Percentiles rank a stretch among this genome's conserved stretches.
phyloP scores from a whole-genome alignment of 441 rosid genomes.

The Pelargonium myrrhifolium region DNA sequence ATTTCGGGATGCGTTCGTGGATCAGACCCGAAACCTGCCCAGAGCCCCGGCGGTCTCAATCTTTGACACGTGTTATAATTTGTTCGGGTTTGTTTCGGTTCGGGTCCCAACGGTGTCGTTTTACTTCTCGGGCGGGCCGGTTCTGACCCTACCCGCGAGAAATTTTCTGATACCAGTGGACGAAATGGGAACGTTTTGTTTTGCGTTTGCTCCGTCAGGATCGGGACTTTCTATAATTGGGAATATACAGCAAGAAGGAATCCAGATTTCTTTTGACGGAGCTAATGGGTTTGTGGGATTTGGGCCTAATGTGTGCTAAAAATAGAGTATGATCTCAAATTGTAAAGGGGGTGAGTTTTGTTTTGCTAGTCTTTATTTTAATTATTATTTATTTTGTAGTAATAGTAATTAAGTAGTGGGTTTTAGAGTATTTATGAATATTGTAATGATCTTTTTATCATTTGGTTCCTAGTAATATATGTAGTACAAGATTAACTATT shows the following conservation, averaged over 20 bases:
- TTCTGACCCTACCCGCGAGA: constrained; percentile 72
- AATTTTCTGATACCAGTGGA: constrained; percentile 89
- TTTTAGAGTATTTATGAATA: not conserved
- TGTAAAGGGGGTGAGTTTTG: not conserved
- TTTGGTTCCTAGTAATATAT: not conserved
- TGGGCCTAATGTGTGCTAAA: constrained; percentile 79
- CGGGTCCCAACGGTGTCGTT: constrained; percentile 89
- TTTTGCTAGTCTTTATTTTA: constrained; percentile 30
- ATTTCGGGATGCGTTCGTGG: constrained; percentile 58
- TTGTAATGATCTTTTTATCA: not conserved
- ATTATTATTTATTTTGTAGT: too few relatives aligned
- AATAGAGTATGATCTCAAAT: constrained; percentile 8
- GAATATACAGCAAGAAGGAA: constrained; percentile 93
- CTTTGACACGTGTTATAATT: constrained; percentile 82
- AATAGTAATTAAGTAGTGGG: too few relatives aligned
- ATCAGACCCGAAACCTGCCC: constrained; percentile 63
- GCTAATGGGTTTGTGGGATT: constrained; percentile 90
- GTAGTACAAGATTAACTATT: not conserved
- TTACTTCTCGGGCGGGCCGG: constrained; percentile 71
- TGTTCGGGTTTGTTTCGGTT: constrained; percentile 59
- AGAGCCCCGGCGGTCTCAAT: constrained; percentile 64
- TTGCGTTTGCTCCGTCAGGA: constrained; percentile 74
- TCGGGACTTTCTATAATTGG: constrained; percentile 80
- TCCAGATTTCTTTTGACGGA: constrained; percentile 83
- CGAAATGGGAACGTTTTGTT: constrained; percentile 72